Conservation (phyloP, 306 rosid species). For the Pyrus pyrifolia region DNA sequence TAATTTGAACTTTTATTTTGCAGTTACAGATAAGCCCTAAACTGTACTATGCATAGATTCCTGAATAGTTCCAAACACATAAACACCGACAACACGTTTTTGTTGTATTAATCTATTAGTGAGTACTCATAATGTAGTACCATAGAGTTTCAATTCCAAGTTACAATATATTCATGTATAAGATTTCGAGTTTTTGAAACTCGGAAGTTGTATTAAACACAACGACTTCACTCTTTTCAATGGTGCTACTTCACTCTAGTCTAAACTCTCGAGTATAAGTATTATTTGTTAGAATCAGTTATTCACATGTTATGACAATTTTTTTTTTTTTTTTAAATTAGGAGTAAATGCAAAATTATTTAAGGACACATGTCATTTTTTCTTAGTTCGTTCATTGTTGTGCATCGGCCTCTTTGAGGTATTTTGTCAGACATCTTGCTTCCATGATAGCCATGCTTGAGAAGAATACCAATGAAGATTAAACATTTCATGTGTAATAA, state of each 20-base stretch:
- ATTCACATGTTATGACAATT: too few species aligned
- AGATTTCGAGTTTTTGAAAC: too few species aligned
- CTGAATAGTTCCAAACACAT: not conserved
- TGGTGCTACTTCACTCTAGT: not conserved
- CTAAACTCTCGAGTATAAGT: too few species aligned
- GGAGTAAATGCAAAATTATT: too few species aligned
- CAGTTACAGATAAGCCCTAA: not conserved
- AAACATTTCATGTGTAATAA: too few species aligned
- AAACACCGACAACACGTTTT: not conserved
- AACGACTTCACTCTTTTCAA: not conserved
- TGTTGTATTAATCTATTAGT: not conserved
- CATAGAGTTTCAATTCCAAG: not conserved
- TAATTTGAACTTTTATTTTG: not conserved
- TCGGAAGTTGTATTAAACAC: too few species aligned
- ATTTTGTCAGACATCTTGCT: not conserved
- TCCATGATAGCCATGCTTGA: not conserved
- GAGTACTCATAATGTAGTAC: not conserved
- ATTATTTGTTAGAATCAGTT: too few species aligned
- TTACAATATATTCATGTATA: too few species aligned
- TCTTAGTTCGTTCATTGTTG: not conserved
- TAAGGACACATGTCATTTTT: too few species aligned
- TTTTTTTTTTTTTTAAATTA: too few species aligned
- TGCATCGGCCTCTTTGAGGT: not conserved
- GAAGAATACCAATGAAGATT: too few species aligned
- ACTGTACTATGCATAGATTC: constrained; percentile 1